Base-by-base conservation (phyloP, 140 eudicot species). In the Anethum foeniculum region DNA sequence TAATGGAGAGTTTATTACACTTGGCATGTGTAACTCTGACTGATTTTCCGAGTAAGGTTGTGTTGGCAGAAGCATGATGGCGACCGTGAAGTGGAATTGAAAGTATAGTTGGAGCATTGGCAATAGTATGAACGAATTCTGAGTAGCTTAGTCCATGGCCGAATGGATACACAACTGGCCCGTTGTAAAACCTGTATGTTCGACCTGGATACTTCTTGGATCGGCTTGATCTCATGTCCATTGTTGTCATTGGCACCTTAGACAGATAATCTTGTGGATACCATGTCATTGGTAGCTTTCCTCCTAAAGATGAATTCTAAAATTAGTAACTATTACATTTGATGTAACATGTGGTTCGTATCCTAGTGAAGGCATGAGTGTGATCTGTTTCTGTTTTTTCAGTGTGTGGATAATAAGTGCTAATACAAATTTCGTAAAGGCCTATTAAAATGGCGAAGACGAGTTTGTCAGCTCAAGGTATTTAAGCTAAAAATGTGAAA, bases 261-360 rank as follows among this genome's bases (percentile, higher is more conserved):
- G 86, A 76, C 0, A 90, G 85, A 77, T 90, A 90, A 64, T 88
- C 90, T 72, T 90, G 87, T 19, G 87, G 86, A 62, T 90, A 90
- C 94, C 94, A 90, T 58, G 94, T 90, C 88, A 88, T 88, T 47
- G 94, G 94, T 23, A 90, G 79, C 85, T 88, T 90, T 47, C 94
- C 94, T 62, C 94, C 94, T 89, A 82, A 34, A 71, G 7, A 39
- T 6, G 38, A 34, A 34, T 34, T 34, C 38, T 34, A 34, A 80
- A 21, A 52, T 7, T 27, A 23, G 34, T 74, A 14, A 44, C 7
- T 47, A 47, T 11, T 15, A 23, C 36, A 48, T 14, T 23, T 21
- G 79, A 8, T 27, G 47, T 7, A 18, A 72, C 28, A 8, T 16
- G n/a, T 19, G 9, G 32, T 60, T n/a, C 3, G 32, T 1, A 32